phyloP scores from a whole-genome alignment of 805 yeast species.

The Yarrowia hollandica region DNA sequence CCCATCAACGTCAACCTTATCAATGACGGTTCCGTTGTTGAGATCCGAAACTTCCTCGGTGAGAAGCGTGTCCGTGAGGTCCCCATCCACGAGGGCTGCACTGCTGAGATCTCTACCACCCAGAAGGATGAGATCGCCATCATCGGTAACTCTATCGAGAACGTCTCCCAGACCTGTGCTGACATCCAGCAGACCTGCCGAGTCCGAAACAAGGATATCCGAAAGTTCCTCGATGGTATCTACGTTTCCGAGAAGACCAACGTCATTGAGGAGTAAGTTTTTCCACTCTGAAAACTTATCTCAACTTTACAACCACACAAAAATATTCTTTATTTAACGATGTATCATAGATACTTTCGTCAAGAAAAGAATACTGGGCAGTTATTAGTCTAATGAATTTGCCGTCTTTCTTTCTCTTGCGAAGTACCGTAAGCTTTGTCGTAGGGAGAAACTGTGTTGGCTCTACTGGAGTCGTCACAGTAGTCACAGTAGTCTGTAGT shows the following conservation, averaged over 20 bases:
- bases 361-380: constrained; percentile 30
- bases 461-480: too few relatives aligned
- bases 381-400: constrained; percentile 25
- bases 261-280: constrained; percentile 61
- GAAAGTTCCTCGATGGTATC: constrained; percentile 99
- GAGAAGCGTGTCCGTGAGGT: constrained; percentile 95
- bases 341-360: constrained; percentile 25
- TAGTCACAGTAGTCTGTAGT: too few relatives aligned
- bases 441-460: constrained; percentile 19
- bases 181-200: constrained; percentile 97
- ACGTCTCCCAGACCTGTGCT: constrained; percentile 97
- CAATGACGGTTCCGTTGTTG: constrained; percentile 76
- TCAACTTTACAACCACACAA: constrained; percentile 15
- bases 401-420: constrained; percentile 30
- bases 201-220: constrained; percentile 99
- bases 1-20: constrained; percentile 96
- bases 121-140: constrained; percentile 94
- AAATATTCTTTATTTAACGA: constrained; percentile 29
- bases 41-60: constrained; percentile 99
- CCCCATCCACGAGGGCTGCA: constrained; percentile 85
- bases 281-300: neutral
- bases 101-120: constrained; percentile 72
- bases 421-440: constrained; percentile 21
- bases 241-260: constrained; percentile 95
- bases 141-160: constrained; percentile 94